These are phyloP conservation scores for Kluyveromyces nonfermentans DNA, from an alignment of 805 yeast genomes.

Conservation along the genomic window DNA sequence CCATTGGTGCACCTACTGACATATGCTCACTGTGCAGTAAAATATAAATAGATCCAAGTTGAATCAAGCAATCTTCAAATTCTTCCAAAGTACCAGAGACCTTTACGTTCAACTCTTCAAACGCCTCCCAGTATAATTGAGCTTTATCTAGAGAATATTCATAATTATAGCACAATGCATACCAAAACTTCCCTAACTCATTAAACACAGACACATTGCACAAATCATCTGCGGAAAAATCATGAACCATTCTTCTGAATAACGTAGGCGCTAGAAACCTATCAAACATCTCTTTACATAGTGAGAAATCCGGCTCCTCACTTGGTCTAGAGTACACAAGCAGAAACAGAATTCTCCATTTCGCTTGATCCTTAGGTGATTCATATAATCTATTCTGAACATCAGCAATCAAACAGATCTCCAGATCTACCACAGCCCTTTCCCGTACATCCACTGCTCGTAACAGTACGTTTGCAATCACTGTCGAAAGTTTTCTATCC, in stretches of 20 bases:
- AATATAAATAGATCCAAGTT: conserved; percentile 7
- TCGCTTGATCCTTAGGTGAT: conserved; percentile 2
- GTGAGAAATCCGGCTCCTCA: not conserved
- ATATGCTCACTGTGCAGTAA: conserved; percentile 6
- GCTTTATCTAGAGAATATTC: conserved; percentile 1
- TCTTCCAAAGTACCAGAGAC: conserved; percentile 3
- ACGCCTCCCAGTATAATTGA: conserved; percentile 4
- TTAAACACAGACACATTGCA: conserved; percentile 1
- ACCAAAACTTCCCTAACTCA: conserved; percentile 10
- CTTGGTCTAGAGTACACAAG: conserved; percentile 5
- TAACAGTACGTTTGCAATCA: conserved; percentile 8
- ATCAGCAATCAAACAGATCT: conserved; percentile 2
- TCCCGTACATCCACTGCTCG: conserved; percentile 3
- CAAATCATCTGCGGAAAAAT: not conserved
- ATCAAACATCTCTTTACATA: conserved; percentile 1
- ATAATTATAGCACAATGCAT: conserved; percentile 9
- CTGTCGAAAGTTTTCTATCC: conserved; percentile 1
- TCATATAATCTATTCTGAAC: conserved; percentile 4
- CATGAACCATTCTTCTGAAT: conserved; percentile 3
- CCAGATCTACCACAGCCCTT: not conserved
- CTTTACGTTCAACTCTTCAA: conserved; percentile 4
- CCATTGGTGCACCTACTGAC: conserved; percentile 4
- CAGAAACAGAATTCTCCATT: conserved; percentile 9
- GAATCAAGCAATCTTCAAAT: conserved; percentile 6
- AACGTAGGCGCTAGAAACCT: conserved; percentile 3